Evolutionary conservation across 2,329 filamentous ascomycete genomes (phyloP), one percentile per base, ranked within the genome.

Genomic region (Arthrinium puccinioides): DNA sequence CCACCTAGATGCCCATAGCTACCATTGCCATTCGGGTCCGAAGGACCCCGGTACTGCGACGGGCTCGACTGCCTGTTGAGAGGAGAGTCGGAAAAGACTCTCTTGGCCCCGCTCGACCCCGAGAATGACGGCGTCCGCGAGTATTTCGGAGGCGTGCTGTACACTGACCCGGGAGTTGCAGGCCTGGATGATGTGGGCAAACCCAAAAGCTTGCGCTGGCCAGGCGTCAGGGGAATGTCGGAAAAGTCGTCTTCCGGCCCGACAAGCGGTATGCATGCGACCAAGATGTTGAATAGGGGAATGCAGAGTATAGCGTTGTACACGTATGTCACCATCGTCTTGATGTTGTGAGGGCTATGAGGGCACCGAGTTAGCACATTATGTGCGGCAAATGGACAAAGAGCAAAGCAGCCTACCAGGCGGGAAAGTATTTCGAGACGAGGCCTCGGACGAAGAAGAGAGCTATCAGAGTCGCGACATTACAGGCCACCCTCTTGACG

Each of bases 161-260:
- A 94, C 40, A 76, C 75, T 28, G 83, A 80, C 37, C 75, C 72
- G 2, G 87, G 82, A 0, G 82, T 84, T 0, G 83, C 74, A 3
- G 75, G 67, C 3, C 66, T 62, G 3, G 72, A 70, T 41, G 72
- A 76, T 3, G 87, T 82, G 26, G 82, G 75, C 4, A 98, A 76
- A 32, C 88, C 89, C 36, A 98, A 77, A 11, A 95, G 74, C 45
- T 81, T 74, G 43, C 90, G 84, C 66, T 97, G 92, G 10, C 81
- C 79, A n/a, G 86, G 82, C 1, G 90, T 96, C 47, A 98, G 74
- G 43, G 90, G 80, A 35, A 98, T 94, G 59, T 98, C 92, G 59
- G 80, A 70, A 45, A 96, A 74, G 44, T 88, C 75, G 59, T 97
- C 92, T 48, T 71, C 72, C 29, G 74, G 70, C 45, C 81, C 76